Conservation (phyloP, 2,329 filamentous ascomycete genomes). For the Fusarium sp. region DNA sequence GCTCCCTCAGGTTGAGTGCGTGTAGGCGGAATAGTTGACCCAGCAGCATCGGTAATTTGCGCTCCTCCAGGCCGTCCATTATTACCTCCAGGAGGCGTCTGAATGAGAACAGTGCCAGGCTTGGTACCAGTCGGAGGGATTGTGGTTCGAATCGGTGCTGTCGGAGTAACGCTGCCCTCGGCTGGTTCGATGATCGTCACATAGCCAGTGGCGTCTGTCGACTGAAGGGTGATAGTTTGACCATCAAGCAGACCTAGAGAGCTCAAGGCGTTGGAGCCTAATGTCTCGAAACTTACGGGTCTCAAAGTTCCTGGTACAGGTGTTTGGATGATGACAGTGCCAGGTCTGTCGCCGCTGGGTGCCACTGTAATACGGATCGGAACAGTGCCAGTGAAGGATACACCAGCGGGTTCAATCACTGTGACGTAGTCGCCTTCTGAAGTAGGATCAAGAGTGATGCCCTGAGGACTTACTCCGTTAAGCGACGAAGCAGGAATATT, state of each 20-base stretch:
- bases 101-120: conserved; percentile 40
- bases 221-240: conserved; percentile 33
- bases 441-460: conserved; percentile 23
- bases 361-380: conserved; percentile 26
- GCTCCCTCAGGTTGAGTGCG: neutral
- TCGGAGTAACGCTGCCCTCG: conserved; percentile 16
- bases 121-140: conserved; percentile 38
- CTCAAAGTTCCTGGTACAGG: neutral
- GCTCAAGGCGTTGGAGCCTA: neutral
- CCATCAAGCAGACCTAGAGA: conserved; percentile 5
- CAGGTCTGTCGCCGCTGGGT: conserved; percentile 23
- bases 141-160: conserved; percentile 32
- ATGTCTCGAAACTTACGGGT: neutral
- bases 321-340: conserved; percentile 43
- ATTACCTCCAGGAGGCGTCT: conserved; percentile 24
- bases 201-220: conserved; percentile 20
- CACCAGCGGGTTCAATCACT: conserved; percentile 27
- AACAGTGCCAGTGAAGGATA: conserved; percentile 1
- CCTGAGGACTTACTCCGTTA: neutral
- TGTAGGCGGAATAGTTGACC: neutral
- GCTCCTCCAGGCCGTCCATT: neutral
- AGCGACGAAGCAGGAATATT: conserved; percentile 20
- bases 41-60: neutral
- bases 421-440: conserved; percentile 31
- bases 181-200: conserved; percentile 41